Evolutionary conservation across 2,329 filamentous ascomycete species (phyloP).

Genomic region (Sclerotinia nivalis): DNA sequence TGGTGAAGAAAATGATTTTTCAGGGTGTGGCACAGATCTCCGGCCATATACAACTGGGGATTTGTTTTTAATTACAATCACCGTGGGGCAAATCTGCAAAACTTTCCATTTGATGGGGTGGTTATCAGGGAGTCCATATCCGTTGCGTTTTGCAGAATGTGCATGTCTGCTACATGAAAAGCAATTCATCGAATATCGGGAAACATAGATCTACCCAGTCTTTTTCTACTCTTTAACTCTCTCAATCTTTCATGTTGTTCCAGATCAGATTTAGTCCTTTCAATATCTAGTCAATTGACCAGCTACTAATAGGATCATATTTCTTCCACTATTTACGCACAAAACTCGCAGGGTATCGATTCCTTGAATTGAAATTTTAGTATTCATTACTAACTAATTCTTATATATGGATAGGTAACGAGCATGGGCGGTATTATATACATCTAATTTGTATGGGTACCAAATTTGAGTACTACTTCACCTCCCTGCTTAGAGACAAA

Average conservation of each 20-base stretch:
- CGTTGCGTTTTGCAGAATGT: no score
- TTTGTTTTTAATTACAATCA: background rate
- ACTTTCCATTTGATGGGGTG: no score
- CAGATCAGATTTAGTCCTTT: background rate
- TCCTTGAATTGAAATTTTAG: background rate
- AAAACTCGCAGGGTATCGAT: background rate
- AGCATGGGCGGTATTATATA: no score
- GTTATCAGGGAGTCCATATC: no score
- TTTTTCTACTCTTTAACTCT: background rate
- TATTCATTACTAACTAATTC: background rate
- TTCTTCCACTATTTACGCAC: background rate
- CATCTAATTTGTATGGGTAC: background rate
- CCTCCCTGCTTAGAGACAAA: background rate
- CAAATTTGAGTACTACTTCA: background rate
- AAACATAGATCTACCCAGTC: no score
- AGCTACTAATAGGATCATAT: background rate
- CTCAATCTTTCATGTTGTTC: background rate
- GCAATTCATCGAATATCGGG: no score
- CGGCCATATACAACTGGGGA: background rate
- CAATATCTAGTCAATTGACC: background rate
- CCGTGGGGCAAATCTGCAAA: no score
- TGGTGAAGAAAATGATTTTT: background rate
- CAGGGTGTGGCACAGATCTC: background rate
- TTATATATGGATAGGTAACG: background rate
- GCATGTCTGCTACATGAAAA: no score